Evolutionary conservation across 768 basidiomycete species (phyloP).

Genomic region (Leucosporidium scottii): DNA sequence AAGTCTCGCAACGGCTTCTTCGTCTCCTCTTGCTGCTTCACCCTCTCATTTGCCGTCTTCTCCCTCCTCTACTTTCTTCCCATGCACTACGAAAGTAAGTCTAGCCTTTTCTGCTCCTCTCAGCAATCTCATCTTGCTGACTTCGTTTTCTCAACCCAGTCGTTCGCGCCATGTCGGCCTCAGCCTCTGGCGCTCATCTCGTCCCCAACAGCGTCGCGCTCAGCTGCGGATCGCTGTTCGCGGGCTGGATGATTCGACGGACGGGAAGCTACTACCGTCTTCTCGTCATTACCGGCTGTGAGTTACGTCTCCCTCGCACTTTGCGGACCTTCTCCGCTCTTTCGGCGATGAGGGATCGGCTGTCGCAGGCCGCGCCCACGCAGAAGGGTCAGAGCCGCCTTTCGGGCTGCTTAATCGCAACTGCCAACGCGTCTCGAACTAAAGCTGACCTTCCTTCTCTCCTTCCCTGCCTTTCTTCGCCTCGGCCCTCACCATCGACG

Average conservation of each 20-base stretch:
- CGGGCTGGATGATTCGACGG: conserved; percentile 61
- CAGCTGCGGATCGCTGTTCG: conserved; percentile 74
- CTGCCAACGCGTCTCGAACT: too few relatives aligned
- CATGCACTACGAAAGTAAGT: not conserved
- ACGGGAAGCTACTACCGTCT: conserved; percentile 79
- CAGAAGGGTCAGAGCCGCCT: conserved; percentile 41
- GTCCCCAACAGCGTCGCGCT: conserved; percentile 85
- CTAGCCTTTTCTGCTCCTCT: conserved; percentile 5
- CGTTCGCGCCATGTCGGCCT: conserved; percentile 51
- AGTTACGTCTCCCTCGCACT: conserved; percentile 55
- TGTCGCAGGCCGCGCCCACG: too few relatives aligned
- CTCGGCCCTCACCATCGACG: too few relatives aligned
- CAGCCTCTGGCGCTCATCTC: conserved; percentile 50
- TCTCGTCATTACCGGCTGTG: conserved; percentile 56
- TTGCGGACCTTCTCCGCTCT: too few relatives aligned
- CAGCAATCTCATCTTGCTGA: conserved; percentile 56
- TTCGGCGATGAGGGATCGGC: too few relatives aligned
- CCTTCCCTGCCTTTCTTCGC: too few relatives aligned
- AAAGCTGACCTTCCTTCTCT: too few relatives aligned
- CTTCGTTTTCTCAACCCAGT: conserved; percentile 81
- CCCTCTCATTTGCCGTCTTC: conserved; percentile 24
- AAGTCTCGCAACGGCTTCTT: conserved; percentile 71
- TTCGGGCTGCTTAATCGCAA: too few relatives aligned
- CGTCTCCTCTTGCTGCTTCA: conserved; percentile 71
- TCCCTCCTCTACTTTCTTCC: conserved; percentile 24